Base-by-base conservation (phyloP, 169 alveolate species). In the Cryptosporidium meleagridis region DNA sequence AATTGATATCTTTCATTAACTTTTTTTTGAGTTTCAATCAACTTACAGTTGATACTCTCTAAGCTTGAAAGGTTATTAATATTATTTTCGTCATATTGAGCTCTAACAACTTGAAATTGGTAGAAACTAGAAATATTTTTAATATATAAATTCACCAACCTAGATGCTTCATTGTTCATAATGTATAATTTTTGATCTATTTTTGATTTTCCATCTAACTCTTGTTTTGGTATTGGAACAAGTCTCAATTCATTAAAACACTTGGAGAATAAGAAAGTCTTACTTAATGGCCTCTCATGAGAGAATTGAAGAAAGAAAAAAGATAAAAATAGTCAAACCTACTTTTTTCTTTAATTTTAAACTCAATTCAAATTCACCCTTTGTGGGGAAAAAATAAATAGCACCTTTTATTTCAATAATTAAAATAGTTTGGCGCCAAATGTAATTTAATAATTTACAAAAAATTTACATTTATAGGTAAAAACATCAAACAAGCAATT, bases 71-170 rank as follows among this genome's bases (percentile, higher is more conserved):
- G 55, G 0, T 48, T 6, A 55, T 2, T 26, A n/a, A 9, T 2
- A 26, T 55, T 12, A 55, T 26, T 29, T 10, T 26, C 67, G 0
- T 35, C 23, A n/a, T 65, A 29, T 5, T 37, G 53, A n/a, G 72
- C 51, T 29, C 10, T 26, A 37, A 65, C 72, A n/a, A 37, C 53
- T n/a, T 37, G 72, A 37, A 65, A 65, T n/a, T 37, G 53, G 48
- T 65, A 65, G 23, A 65, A 65, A 18, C 53, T 8, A 12, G 52
- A 9, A 21, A 7, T 29, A 18, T 29, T 37, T 65, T 52, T n/a
- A n/a, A 65, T n/a, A 37, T 65, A 65, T 35, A 14, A 65, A n/a
- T 35, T 37, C 23, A 37, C 52, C 29, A 65, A 37, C 18, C 51
- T 65, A 18, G 23, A 39, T 6, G 26, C 52, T 37, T 65, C 72